phyloP scores from a whole-genome alignment of 106 monocot genomes.

The Apostasia shenzhenica region DNA sequence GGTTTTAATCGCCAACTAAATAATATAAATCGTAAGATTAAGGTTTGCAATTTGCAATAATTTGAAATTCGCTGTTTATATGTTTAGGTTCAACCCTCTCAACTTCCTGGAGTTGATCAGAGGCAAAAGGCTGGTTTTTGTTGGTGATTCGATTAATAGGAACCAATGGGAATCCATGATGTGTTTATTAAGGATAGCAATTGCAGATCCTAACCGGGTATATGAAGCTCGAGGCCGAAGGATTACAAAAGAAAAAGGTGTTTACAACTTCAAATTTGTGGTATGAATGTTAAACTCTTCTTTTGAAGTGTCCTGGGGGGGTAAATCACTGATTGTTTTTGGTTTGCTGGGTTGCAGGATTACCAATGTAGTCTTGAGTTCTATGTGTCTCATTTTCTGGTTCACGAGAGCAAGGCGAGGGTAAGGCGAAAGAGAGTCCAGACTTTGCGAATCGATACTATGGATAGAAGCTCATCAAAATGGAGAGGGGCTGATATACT shows the following conservation, averaged over 20 bases:
- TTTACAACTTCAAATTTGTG: conserved; percentile 73
- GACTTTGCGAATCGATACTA: conserved; percentile 64
- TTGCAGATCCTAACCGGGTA: conserved; percentile 46
- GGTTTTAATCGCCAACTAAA: too few species aligned
- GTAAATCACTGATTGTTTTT: conserved; percentile 7
- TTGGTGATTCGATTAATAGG: conserved; percentile 89
- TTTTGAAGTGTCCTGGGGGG: not conserved
- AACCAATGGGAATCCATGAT: conserved; percentile 98
- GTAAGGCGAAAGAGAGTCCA: conserved; percentile 38
- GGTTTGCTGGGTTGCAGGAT: conserved; percentile 42
- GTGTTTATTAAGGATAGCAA: conserved; percentile 46
- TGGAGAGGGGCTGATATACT: conserved; percentile 88
- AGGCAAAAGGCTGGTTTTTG: conserved; percentile 87
- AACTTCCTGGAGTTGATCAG: conserved; percentile 64
- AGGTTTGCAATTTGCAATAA: too few species aligned
- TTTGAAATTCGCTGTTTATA: not conserved
- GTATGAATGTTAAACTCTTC: conserved; percentile 18
- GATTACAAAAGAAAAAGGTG: conserved; percentile 68
- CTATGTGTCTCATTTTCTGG: conserved; percentile 82
- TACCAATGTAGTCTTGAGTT: conserved; percentile 91
- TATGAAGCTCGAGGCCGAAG: conserved; percentile 64
- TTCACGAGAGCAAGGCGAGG: conserved; percentile 75
- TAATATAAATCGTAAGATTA: too few species aligned
- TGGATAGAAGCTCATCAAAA: conserved; percentile 70
- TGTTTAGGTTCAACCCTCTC: conserved; percentile 58